phyloP scores from a whole-genome alignment of 2,329 filamentous ascomycete species.

The Exserohilum rostratum region DNA sequence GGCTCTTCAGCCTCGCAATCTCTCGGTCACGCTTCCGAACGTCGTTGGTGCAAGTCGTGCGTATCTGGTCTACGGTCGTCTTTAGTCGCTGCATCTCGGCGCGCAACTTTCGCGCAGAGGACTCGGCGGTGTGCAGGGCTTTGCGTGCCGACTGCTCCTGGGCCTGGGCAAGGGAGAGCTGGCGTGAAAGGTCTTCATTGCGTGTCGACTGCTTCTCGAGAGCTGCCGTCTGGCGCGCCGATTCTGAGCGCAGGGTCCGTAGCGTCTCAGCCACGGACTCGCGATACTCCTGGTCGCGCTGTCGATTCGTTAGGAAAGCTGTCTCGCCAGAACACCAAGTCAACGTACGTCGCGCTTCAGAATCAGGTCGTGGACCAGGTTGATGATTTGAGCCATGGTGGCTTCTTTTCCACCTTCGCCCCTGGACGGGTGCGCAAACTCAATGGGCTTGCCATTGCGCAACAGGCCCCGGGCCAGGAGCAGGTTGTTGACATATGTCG shows the following conservation, averaged over 20 bases:
- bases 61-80: slow-evolving; percentile 78
- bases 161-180: slow-evolving; percentile 66
- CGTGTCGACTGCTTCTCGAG: slow-evolving; percentile 64
- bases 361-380: slow-evolving; percentile 91
- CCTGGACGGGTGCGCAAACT: slow-evolving; percentile 77
- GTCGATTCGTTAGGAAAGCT: slow-evolving; percentile 21
- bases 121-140: slow-evolving; percentile 76
- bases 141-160: slow-evolving; percentile 72
- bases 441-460: slow-evolving; percentile 71
- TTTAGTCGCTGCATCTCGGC: slow-evolving; percentile 84
- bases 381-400: slow-evolving; percentile 86
- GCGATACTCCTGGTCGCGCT: slow-evolving; percentile 89
- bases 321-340: not conserved
- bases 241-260: slow-evolving; percentile 75
- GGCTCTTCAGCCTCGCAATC: slow-evolving; percentile 85
- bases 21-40: slow-evolving; percentile 88
- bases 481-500: slow-evolving; percentile 69
- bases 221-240: slow-evolving; percentile 73
- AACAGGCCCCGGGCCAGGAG: slow-evolving; percentile 68
- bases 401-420: slow-evolving; percentile 66
- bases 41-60: slow-evolving; percentile 86
- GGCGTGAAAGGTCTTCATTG: slow-evolving; percentile 62
- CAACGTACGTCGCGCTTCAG: slow-evolving; percentile 79
- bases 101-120: slow-evolving; percentile 74
- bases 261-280: slow-evolving; percentile 82